phyloP scores from a whole-genome alignment of 305 asterid genomes.

The Euphrasia arctica region DNA sequence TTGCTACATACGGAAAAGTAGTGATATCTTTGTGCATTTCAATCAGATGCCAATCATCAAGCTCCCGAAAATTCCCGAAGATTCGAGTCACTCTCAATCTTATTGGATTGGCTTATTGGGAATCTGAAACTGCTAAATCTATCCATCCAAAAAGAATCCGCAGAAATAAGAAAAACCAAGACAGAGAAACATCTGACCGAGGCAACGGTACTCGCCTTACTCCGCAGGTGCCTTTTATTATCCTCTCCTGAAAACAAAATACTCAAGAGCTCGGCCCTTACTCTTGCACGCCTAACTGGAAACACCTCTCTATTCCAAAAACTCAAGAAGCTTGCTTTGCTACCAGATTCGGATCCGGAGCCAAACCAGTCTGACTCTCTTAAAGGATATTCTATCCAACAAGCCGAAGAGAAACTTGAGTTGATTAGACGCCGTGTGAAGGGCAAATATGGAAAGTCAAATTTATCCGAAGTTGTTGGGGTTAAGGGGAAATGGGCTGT shows the following conservation, averaged over 20 bases:
- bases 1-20: too few relatives aligned
- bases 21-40: constrained; percentile 23
- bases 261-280: constrained; percentile 42
- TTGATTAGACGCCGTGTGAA: constrained; percentile 30
- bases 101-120: constrained; percentile 54
- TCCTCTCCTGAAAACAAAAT: constrained; percentile 46
- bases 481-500: constrained; percentile 46
- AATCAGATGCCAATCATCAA: constrained; percentile 40
- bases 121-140: constrained; percentile 40
- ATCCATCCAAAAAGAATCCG: constrained; percentile 30
- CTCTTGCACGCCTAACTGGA: constrained; percentile 51
- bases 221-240: constrained; percentile 57
- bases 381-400: constrained; percentile 40
- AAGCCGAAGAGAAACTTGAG: constrained; percentile 55
- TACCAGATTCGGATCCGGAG: constrained; percentile 31
- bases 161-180: constrained; percentile 35
- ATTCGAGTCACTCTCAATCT: constrained; percentile 38
- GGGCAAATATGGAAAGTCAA: constrained; percentile 25
- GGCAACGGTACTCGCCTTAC: constrained; percentile 38
- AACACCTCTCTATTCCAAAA: constrained; percentile 49
- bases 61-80: constrained; percentile 29
- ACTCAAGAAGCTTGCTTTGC: constrained; percentile 52
- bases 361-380: constrained; percentile 21
- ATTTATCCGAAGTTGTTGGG: constrained; percentile 20
- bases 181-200: constrained; percentile 34